Base-by-base conservation (phyloP, 2,329 filamentous ascomycete genomes). In the Simplicillium sp. region DNA sequence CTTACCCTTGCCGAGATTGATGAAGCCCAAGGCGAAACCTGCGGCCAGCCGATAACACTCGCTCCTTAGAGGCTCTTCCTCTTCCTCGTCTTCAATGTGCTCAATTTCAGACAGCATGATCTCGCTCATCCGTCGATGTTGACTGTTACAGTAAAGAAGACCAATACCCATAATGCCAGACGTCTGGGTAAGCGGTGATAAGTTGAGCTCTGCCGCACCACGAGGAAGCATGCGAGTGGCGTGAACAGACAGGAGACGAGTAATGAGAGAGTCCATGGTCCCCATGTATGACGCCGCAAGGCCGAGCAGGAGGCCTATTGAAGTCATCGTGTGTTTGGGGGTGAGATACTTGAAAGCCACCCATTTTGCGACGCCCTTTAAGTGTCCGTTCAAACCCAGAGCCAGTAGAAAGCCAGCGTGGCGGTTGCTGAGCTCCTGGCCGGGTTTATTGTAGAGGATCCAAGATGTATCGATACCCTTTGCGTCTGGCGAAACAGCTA, bases 271-370 rank as follows among this genome's bases (percentile, higher is more conserved):
- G 58, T 98, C 92, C 90, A 97, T 97, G 3, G 89, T 97, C 1
- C 94, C 92, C 50, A 96, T 73, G 56, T 95, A 94, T 1, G 92
- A 97, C 18, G 87, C 92, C 8, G 92, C 89, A 14, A 98, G 70
- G 1, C 92, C 92, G 1, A 98, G 71, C 3, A 98, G 71, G n/a
- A 98, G 70, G 9, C 92, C 92, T 41, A 98, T 90, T 1, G 92
- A 97, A 17, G 92, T 97, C 92, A 98, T 98, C 18, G 89, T 94
- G 60, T 98, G 94, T 55, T 98, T 98, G 2, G 92, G 90, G 0
- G 92, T 98, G n/a, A 98, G 69, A 51, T 98, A 98, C 56, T 96
- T 97, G 73, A 97, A 98, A 8, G 89, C 90, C 34, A 98, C 83
- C 90, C 92, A 98, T 66, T 97, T 97, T 3, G 92, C 92, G 20